phyloP scores from a whole-genome alignment of 2,329 filamentous ascomycete genomes.

The Cladophialophora bantiana region DNA sequence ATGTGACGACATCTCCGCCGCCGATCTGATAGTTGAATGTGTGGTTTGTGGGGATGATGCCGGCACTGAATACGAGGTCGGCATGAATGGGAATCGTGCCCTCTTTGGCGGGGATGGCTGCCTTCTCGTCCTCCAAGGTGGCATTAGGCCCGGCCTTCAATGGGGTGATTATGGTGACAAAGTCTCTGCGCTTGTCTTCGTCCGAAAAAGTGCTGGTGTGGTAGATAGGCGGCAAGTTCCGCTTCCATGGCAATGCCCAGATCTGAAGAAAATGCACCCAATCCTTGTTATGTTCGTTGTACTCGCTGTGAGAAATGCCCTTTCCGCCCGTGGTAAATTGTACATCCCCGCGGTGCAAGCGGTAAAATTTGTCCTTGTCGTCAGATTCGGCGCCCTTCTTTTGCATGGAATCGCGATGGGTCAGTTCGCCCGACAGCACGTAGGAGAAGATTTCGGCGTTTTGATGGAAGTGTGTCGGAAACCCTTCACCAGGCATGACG shows the following conservation, averaged over 20 bases:
- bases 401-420: conserved; percentile 86
- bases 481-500: conserved; percentile 74
- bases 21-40: conserved; percentile 77
- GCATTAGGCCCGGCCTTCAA: conserved; percentile 71
- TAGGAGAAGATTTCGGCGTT: conserved; percentile 93
- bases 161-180: conserved; percentile 78
- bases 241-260: conserved; percentile 81
- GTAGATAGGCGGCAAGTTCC: conserved; percentile 75
- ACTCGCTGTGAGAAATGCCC: conserved; percentile 79
- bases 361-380: conserved; percentile 69
- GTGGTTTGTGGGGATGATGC: conserved; percentile 70
- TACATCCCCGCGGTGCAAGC: conserved; percentile 79
- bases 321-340: conserved; percentile 91
- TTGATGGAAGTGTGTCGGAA: conserved; percentile 83
- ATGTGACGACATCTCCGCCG: conserved; percentile 48
- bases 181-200: conserved; percentile 71
- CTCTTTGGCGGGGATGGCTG: conserved; percentile 65
- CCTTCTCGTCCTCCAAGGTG: conserved; percentile 67
- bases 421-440: conserved; percentile 83
- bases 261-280: conserved; percentile 88
- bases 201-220: conserved; percentile 77
- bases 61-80: conserved; percentile 82
- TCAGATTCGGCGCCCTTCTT: conserved; percentile 68
- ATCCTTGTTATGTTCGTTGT: conserved; percentile 74
- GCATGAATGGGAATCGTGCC: conserved; percentile 83